phyloP scores from a whole-genome alignment of 1,284 basidiomycete genomes.

The Athelia psychrophila region DNA sequence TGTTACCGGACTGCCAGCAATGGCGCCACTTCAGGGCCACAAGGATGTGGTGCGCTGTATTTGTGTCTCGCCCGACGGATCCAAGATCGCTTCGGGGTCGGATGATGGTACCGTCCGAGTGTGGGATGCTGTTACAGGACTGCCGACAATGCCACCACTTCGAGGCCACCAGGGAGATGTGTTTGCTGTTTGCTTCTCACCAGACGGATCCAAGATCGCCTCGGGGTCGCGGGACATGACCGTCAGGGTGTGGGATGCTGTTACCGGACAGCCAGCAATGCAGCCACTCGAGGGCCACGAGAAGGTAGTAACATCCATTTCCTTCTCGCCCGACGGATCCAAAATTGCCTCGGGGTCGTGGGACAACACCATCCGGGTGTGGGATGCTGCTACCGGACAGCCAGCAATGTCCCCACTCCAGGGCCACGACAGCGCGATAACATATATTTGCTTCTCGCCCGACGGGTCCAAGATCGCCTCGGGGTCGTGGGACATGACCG shows the following conservation, averaged over 20 bases:
- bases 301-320: constrained; percentile 10
- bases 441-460: background rate
- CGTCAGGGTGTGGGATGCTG: background rate
- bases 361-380: constrained; percentile 9
- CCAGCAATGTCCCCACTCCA: background rate
- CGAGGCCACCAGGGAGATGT: background rate
- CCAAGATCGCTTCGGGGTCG: background rate
- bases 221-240: background rate
- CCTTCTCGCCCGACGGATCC: constrained; percentile 11
- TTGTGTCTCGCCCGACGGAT: background rate
- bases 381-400: constrained; percentile 7
- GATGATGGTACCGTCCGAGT: background rate
- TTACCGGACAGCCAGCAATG: background rate
- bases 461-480: constrained; percentile 4
- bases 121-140: background rate
- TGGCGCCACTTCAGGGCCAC: background rate
- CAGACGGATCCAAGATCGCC: background rate
- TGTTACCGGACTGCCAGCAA: background rate
- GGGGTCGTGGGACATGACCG: background rate
- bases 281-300: constrained; percentile 6
- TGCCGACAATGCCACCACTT: background rate
- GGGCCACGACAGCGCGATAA: background rate
- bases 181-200: background rate
- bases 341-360: constrained; percentile 10
- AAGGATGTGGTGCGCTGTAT: background rate